Conservation (phyloP, 176 grass and related monocot species). For the Oryza rufipogon region DNA sequence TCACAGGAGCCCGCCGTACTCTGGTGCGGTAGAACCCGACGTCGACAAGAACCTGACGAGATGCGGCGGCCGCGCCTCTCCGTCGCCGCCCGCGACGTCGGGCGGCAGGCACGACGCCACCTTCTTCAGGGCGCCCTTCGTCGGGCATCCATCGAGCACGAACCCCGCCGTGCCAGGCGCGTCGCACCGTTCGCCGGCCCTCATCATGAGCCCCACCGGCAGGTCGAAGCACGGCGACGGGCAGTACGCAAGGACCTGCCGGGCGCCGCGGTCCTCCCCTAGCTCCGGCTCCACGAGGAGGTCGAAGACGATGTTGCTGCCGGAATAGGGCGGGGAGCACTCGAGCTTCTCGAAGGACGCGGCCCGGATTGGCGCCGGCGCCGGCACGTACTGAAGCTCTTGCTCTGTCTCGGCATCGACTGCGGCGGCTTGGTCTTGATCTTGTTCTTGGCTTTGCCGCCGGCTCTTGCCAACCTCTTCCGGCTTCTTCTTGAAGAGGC, state of each 20-base stretch:
- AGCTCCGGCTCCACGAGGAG: conserved; percentile 12
- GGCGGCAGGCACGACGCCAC: conserved; percentile 45
- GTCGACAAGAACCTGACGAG: conserved; percentile 45
- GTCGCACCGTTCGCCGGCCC: conserved; percentile 29
- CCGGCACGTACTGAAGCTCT: background rate
- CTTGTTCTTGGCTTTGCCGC: background rate
- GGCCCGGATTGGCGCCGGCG: background rate
- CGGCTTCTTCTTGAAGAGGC: conserved; percentile 52
- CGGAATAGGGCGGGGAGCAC: conserved; percentile 43
- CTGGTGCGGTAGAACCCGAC: background rate
- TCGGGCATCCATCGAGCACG: conserved; percentile 25
- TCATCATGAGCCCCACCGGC: conserved; percentile 44
- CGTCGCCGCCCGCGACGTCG: background rate
- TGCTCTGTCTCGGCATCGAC: background rate
- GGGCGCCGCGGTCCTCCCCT: background rate
- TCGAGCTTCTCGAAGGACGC: conserved; percentile 40
- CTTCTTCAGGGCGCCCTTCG: conserved; percentile 32
- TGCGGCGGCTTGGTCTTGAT: background rate
- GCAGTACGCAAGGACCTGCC: conserved; percentile 34
- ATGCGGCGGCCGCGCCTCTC: background rate
- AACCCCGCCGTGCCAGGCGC: conserved; percentile 36
- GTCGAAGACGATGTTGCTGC: conserved; percentile 54
- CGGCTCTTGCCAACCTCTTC: conserved; percentile 13
- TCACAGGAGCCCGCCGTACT: background rate
- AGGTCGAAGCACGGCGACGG: conserved; percentile 62